A percentile compares a stretch with the other conserved stretches of the same genome.
Evolutionary conservation across 805 yeast genomes (phyloP).

Genomic region (Saturnispora bothae): DNA sequence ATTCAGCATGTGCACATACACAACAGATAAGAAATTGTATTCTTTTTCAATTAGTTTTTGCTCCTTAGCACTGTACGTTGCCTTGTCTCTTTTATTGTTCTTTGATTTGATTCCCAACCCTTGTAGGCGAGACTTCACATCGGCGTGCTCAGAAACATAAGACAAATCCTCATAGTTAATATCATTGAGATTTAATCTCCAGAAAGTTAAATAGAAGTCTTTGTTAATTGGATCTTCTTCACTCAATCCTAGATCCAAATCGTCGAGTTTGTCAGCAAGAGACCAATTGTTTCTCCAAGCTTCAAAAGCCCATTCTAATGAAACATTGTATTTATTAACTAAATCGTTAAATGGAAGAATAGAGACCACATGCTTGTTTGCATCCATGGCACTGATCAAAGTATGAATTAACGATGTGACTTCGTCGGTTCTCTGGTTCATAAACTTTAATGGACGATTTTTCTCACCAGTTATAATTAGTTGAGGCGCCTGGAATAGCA

Average conservation of each 20-base stretch:
- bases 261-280: constrained; percentile 13
- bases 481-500: constrained; percentile 42
- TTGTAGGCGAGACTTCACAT: constrained; percentile 28
- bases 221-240: constrained; percentile 25
- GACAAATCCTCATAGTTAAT: constrained; percentile 41
- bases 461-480: constrained; percentile 26
- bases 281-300: constrained; percentile 50
- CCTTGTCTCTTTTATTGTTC: constrained; percentile 21
- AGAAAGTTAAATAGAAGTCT: constrained; percentile 49
- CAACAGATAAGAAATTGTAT: constrained; percentile 17
- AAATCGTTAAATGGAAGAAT: constrained; percentile 35
- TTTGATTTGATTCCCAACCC: constrained; percentile 29
- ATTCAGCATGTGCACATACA: constrained; percentile 22
- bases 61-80: constrained; percentile 12
- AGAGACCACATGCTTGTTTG: constrained; percentile 30
- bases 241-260: no score
- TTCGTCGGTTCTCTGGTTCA: constrained; percentile 67
- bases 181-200: constrained; percentile 68
- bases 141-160: constrained; percentile 39
- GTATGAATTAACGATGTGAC: constrained; percentile 56
- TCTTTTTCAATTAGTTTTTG: constrained; percentile 20
- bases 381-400: constrained; percentile 46
- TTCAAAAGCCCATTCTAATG: constrained; percentile 61
- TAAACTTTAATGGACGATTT: constrained; percentile 50
- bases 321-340: constrained; percentile 32